phyloP scores from a whole-genome alignment of 1,284 basidiomycete genomes.

The Bjerkandera adusta region DNA sequence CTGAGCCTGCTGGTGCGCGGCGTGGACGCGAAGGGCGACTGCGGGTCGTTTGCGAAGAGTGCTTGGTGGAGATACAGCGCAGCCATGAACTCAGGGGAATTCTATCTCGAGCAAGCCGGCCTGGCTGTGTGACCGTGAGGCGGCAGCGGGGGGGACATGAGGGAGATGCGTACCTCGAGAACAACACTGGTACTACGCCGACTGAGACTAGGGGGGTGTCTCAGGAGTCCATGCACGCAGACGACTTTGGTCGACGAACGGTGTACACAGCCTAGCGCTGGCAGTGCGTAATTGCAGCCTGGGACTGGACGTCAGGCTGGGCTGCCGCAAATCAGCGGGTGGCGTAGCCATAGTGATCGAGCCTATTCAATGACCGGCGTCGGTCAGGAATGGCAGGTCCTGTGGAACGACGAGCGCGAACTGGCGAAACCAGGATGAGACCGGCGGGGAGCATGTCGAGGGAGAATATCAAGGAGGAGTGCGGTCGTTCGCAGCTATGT shows the following conservation, averaged over 20 bases:
- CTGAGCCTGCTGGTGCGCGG: conserved; percentile 20
- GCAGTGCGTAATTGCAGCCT: background rate
- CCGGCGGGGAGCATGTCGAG: too few relatives aligned
- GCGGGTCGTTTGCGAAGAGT: conserved; percentile 42
- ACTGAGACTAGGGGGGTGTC: background rate
- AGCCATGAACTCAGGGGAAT: conserved; percentile 37
- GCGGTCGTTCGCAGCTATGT: too few relatives aligned
- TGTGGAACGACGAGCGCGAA: too few relatives aligned
- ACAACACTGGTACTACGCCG: background rate
- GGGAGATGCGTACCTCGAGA: background rate
- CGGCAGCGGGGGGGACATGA: too few relatives aligned
- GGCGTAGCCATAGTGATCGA: conserved; percentile 11
- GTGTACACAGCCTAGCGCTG: background rate
- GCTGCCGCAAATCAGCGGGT: too few relatives aligned
- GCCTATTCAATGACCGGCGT: background rate
- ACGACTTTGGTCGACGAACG: background rate
- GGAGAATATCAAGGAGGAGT: too few relatives aligned
- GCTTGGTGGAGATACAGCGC: conserved; percentile 57
- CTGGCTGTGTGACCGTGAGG: background rate
- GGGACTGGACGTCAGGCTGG: too few relatives aligned
- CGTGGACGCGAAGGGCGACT: conserved; percentile 21
- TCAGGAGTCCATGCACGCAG: conserved; percentile 3
- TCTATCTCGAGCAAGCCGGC: background rate
- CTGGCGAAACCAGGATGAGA: too few relatives aligned
- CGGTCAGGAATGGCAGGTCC: too few relatives aligned